phyloP scores from a whole-genome alignment of 1,284 basidiomycete genomes.

The Irpex sp. region DNA sequence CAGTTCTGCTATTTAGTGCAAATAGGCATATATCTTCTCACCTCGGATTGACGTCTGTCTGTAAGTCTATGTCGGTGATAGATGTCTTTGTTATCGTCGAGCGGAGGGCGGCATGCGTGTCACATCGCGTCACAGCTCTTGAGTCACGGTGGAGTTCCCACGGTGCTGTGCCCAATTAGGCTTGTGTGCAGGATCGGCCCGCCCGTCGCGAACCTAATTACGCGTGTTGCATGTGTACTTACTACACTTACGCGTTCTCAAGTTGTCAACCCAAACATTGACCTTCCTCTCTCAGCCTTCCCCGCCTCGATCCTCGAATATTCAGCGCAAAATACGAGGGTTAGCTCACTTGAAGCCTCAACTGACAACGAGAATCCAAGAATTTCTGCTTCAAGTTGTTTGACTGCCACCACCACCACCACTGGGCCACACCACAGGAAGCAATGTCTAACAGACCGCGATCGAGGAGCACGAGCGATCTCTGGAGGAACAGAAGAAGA shows the following conservation, averaged over 20 bases:
- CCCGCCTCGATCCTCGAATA: background rate
- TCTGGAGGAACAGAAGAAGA: background rate
- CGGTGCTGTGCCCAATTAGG: background rate
- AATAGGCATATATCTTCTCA: background rate
- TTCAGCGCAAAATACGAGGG: background rate
- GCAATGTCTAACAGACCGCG: conserved; percentile 10
- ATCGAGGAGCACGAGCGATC: conserved; percentile 13
- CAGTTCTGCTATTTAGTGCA: background rate
- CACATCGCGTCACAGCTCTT: background rate
- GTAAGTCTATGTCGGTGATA: background rate
- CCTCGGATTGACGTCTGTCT: background rate
- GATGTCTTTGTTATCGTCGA: background rate
- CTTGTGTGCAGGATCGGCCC: background rate
- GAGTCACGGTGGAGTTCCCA: background rate
- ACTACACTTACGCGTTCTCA: background rate
- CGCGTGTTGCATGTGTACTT: too few species aligned
- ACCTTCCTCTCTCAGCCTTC: background rate
- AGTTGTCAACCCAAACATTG: background rate
- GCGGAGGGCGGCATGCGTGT: background rate
- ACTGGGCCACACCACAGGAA: background rate
- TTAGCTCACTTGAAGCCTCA: too few species aligned
- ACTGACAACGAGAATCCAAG: background rate
- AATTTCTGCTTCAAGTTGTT: background rate
- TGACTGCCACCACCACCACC: background rate
- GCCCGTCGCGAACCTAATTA: too few species aligned